Conservation (phyloP, 1,284 basidiomycete species). For the Naganishia albida region DNA sequence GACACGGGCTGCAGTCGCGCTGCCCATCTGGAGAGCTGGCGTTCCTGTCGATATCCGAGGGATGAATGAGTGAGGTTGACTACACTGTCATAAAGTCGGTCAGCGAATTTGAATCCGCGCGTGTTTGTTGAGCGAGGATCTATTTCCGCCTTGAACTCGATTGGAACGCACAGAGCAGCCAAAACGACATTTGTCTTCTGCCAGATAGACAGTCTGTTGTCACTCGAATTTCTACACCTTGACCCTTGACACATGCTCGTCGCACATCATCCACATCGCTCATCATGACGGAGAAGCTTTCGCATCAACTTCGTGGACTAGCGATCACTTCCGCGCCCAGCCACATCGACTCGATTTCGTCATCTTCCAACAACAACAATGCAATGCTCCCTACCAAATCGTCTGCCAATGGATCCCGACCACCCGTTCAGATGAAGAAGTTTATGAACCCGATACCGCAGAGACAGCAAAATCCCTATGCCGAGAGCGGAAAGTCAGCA, state of each 20-base stretch:
- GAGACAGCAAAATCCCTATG: constrained; percentile 45
- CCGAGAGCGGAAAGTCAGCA: constrained; percentile 43
- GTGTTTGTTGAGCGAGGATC: constrained; percentile 26
- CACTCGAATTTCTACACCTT: background rate
- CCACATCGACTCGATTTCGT: constrained; percentile 13
- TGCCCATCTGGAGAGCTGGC: too few relatives aligned
- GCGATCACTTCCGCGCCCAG: constrained; percentile 22
- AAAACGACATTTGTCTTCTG: background rate
- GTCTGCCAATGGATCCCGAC: constrained; percentile 33
- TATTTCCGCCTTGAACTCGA: constrained; percentile 20
- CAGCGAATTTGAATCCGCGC: constrained; percentile 22
- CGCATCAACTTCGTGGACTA: constrained; percentile 26
- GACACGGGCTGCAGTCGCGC: too few relatives aligned
- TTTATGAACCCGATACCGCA: constrained; percentile 51
- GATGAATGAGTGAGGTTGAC: too few relatives aligned
- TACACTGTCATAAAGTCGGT: too few relatives aligned
- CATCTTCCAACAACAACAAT: constrained; percentile 21
- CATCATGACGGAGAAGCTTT: constrained; percentile 21
- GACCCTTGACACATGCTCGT: background rate
- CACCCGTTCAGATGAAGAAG: constrained; percentile 53
- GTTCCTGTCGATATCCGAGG: too few relatives aligned
- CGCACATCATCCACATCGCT: background rate
- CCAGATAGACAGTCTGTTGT: background rate
- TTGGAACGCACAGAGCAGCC: constrained; percentile 28
- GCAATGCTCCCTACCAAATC: constrained; percentile 1